phyloP scores from a whole-genome alignment of 2,329 filamentous ascomycete genomes.

The Alternaria sp. region DNA sequence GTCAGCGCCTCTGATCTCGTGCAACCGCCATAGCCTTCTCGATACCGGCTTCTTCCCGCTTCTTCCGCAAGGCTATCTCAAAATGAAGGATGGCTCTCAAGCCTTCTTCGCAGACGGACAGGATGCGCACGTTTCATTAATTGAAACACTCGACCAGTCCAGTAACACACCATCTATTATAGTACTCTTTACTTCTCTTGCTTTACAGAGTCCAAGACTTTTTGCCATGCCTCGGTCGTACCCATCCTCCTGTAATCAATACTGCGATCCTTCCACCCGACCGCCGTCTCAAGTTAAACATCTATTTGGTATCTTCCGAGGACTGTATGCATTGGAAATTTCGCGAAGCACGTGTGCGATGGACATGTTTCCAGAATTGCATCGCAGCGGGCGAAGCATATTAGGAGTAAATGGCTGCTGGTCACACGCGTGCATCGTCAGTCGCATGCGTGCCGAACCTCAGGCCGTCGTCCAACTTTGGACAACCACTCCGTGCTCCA shows the following conservation, averaged over 20 bases:
- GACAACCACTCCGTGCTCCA: conserved; percentile 38
- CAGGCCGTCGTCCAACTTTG: neutral
- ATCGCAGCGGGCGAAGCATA: conserved; percentile 18
- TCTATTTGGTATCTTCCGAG: conserved; percentile 12
- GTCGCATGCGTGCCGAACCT: conserved; percentile 14
- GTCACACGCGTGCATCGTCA: conserved; percentile 25
- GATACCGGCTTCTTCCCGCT: conserved; percentile 18
- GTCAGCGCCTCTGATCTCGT: conserved; percentile 10
- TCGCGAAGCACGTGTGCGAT: conserved; percentile 29
- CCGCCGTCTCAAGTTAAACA: conserved; percentile 38
- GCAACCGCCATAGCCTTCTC: conserved; percentile 15
- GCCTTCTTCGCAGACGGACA: conserved; percentile 5
- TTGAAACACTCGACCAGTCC: conserved; percentile 37
- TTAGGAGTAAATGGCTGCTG: conserved; percentile 25
- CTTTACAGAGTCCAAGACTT: conserved; percentile 20
- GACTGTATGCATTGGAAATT: neutral
- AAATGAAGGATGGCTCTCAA: conserved; percentile 26
- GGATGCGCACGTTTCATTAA: conserved; percentile 32
- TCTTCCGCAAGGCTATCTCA: conserved; percentile 31
- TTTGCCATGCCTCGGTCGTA: conserved; percentile 20
- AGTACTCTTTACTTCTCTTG: conserved; percentile 32
- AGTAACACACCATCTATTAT: conserved; percentile 45
- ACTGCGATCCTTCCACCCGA: conserved; percentile 36
- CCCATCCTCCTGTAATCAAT: conserved; percentile 35
- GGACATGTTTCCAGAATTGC: conserved; percentile 1